These are phyloP conservation scores for Ceratobasidium theobromae DNA, from an alignment of 1,284 basidiomycete species.

Conservation along the genomic window DNA sequence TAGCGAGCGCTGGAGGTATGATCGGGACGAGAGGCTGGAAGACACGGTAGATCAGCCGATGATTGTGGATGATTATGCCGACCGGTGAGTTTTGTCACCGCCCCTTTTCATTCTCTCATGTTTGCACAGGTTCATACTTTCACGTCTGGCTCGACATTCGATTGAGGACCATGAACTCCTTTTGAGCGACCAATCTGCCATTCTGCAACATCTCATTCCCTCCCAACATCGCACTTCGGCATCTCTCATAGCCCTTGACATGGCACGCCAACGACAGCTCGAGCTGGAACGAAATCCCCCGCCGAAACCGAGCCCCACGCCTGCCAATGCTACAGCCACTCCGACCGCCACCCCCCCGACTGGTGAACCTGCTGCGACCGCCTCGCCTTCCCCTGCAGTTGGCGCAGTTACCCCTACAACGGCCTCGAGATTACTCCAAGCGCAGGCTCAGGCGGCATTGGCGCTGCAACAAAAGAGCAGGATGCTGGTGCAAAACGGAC, in stretches of 20 bases:
- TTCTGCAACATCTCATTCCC: conserved; percentile 22
- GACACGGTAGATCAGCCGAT: conserved; percentile 59
- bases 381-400: conserved; percentile 3
- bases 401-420: not conserved
- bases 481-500: not conserved
- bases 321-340: not conserved
- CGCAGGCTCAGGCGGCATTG: conserved; percentile 8
- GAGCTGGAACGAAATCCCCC: conserved; percentile 23
- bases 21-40: conserved; percentile 59
- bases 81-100: conserved; percentile 51
- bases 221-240: conserved; percentile 8
- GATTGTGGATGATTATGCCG: conserved; percentile 68
- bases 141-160: conserved; percentile 12
- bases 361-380: not conserved
- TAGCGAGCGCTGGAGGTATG: conserved; percentile 68
- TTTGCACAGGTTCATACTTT: conserved; percentile 21
- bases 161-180: conserved; percentile 22
- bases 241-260: conserved; percentile 4
- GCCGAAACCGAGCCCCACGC: conserved; percentile 20
- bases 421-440: conserved; percentile 2
- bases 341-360: not conserved
- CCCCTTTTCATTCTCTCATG: conserved; percentile 2
- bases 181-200: conserved; percentile 9
- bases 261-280: conserved; percentile 16
- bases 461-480: conserved; percentile 22